phyloP scores from a whole-genome alignment of 768 basidiomycete genomes.

The Termitomyces heimii region DNA sequence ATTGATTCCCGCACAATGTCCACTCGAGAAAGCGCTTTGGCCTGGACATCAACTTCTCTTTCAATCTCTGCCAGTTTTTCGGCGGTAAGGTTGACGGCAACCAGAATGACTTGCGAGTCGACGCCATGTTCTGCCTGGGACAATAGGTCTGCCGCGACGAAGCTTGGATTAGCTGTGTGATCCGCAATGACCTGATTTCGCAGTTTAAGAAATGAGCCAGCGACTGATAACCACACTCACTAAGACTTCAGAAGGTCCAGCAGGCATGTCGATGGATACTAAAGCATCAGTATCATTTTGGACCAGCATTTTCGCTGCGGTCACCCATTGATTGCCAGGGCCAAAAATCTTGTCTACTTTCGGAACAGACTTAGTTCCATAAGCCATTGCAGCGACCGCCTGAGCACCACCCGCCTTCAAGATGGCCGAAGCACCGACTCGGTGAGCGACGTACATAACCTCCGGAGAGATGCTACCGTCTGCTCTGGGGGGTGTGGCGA shows the following conservation, averaged over 20 bases:
- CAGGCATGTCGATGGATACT: constrained; percentile 98
- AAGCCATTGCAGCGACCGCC: constrained; percentile 93
- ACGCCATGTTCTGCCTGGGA: constrained; percentile 98
- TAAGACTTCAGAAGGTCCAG: constrained; percentile 95
- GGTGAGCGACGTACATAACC: constrained; percentile 92
- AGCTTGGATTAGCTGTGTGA: constrained; percentile 75
- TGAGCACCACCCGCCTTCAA: constrained; percentile 96
- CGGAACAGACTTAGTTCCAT: constrained; percentile 90
- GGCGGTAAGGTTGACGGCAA: constrained; percentile 65
- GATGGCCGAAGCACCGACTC: constrained; percentile 86
- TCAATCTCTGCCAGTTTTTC: constrained; percentile 72
- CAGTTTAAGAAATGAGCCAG: not conserved
- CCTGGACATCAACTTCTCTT: constrained; percentile 80
- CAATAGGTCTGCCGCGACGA: constrained; percentile 93
- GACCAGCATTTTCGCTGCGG: constrained; percentile 98
- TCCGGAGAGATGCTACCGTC: constrained; percentile 95
- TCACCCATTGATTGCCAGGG: constrained; percentile 99
- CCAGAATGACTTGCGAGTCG: constrained; percentile 96
- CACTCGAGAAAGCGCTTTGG: constrained; percentile 78
- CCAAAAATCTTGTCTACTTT: constrained; percentile 99
- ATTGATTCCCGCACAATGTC: constrained; percentile 89
- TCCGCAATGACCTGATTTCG: constrained; percentile 84
- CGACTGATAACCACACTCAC: constrained; percentile 42
- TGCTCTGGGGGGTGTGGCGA: constrained; percentile 92
- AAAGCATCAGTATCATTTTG: constrained; percentile 97